Percentiles rank a stretch among this genome's conserved stretches.
Evolutionary conservation across 148 eudicot species (phyloP).

Genomic region (Suaeda aralocaspica): DNA sequence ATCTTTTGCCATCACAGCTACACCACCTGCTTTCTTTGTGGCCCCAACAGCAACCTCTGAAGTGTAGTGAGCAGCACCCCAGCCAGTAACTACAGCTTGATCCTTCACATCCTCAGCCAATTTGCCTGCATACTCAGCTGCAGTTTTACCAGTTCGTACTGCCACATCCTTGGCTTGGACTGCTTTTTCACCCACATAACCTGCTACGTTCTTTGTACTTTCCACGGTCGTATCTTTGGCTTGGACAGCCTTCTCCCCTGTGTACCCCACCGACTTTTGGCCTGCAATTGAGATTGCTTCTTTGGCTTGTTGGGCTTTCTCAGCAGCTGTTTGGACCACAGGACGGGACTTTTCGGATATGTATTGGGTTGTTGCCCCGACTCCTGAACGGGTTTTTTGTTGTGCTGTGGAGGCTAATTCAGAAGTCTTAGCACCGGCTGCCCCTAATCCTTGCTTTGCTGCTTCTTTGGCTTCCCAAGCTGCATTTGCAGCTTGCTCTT

Average conservation of each 20-base stretch:
- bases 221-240: slow-evolving; percentile 38
- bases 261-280: slow-evolving; percentile 17
- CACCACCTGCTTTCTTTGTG: slow-evolving; percentile 43
- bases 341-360: slow-evolving; percentile 31
- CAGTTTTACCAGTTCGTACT: slow-evolving; percentile 35
- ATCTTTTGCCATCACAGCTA: slow-evolving; percentile 44
- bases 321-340: slow-evolving; percentile 31
- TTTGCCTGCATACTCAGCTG: slow-evolving; percentile 40
- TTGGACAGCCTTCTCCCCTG: slow-evolving; percentile 26
- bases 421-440: slow-evolving; percentile 17
- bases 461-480: slow-evolving; percentile 24
- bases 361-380: slow-evolving; percentile 28
- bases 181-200: slow-evolving; percentile 45
- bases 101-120: slow-evolving; percentile 54
- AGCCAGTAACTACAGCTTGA: slow-evolving; percentile 52
- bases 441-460: slow-evolving; percentile 20
- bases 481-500: slow-evolving; percentile 16
- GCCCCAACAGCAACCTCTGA: slow-evolving; percentile 48
- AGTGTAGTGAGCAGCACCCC: slow-evolving; percentile 52
- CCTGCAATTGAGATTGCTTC: slow-evolving; percentile 17
- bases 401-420: slow-evolving; percentile 22
- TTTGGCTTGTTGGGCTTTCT: slow-evolving; percentile 38
- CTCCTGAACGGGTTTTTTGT: slow-evolving; percentile 26
- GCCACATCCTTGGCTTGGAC: slow-evolving; percentile 40
- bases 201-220: slow-evolving; percentile 31